These are phyloP conservation scores for Globisporangium nagaii DNA, from an alignment of 352 stramenopile genomes.

Conservation along the genomic window DNA sequence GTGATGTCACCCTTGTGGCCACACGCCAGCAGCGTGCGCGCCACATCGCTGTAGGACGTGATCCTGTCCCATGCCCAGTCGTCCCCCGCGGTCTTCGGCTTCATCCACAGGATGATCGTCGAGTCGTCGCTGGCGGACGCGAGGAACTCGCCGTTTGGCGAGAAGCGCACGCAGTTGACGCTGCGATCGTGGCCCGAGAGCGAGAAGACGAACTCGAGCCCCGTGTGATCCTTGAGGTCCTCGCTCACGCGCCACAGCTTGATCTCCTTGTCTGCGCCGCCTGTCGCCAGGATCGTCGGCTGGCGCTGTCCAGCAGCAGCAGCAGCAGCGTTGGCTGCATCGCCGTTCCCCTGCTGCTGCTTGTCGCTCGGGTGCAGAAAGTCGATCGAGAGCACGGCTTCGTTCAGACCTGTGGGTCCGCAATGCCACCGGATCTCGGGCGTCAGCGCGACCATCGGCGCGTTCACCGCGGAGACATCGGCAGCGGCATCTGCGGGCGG, in stretches of 20 bases:
- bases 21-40: constrained; percentile 63
- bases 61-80: constrained; percentile 79
- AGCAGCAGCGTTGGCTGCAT: neutral
- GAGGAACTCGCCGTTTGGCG: constrained; percentile 75
- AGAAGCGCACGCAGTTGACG: constrained; percentile 91
- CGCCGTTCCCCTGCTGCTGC: neutral
- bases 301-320: neutral
- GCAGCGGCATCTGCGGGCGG: neutral
- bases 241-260: constrained; percentile 73
- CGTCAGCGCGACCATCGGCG: constrained; percentile 53
- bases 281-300: constrained; percentile 56
- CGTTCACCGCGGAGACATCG: neutral
- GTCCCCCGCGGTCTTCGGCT: constrained; percentile 57
- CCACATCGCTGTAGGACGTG: constrained; percentile 74
- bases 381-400: constrained; percentile 80
- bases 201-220: constrained; percentile 77
- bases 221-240: constrained; percentile 23
- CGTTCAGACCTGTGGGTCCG: constrained; percentile 83
- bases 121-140: constrained; percentile 87
- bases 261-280: constrained; percentile 86
- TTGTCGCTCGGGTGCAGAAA: constrained; percentile 34
- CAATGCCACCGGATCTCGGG: constrained; percentile 86
- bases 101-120: constrained; percentile 84
- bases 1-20: constrained; percentile 90
- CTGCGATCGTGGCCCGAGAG: constrained; percentile 85